Evolutionary conservation across 768 basidiomycete genomes (phyloP).

Genomic region (Mycena galopus): DNA sequence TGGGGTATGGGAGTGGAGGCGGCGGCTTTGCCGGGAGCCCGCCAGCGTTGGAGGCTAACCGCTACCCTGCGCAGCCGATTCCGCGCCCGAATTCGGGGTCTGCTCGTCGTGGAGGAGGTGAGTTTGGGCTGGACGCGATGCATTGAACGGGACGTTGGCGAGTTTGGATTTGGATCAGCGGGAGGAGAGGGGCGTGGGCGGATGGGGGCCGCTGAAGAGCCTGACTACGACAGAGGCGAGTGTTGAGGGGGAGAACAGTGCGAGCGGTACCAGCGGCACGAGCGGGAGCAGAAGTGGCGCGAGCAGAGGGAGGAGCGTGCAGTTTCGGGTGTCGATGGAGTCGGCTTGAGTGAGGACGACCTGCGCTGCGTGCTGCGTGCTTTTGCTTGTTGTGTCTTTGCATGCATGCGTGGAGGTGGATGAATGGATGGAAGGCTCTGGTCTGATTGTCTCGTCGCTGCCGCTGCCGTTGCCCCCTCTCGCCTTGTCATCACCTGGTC

Average conservation of each 20-base stretch:
- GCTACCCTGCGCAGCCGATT: constrained; percentile 53
- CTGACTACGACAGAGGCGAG: constrained; percentile 11
- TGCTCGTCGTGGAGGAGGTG: constrained; percentile 37
- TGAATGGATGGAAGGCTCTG: constrained; percentile 28
- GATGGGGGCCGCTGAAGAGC: constrained; percentile 18
- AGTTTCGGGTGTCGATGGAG: constrained; percentile 36
- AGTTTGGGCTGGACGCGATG: constrained; percentile 63
- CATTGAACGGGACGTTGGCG: constrained; percentile 82
- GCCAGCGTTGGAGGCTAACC: constrained; percentile 55
- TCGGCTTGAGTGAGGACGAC: constrained; percentile 12
- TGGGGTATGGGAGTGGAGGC: too few relatives aligned
- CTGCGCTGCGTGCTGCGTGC: too few relatives aligned
- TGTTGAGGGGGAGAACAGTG: too few relatives aligned
- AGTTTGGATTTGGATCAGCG: constrained; percentile 67
- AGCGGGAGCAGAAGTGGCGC: too few relatives aligned
- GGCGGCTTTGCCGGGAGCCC: too few relatives aligned
- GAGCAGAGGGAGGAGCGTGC: constrained; percentile 37
- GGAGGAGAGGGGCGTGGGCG: constrained; percentile 28
- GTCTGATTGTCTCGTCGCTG: constrained; percentile 27
- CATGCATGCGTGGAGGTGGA: neutral
- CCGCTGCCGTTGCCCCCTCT: constrained; percentile 10
- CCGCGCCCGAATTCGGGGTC: constrained; percentile 67
- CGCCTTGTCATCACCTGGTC: constrained; percentile 18
- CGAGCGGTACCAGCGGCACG: too few relatives aligned
- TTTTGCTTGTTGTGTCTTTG: constrained; percentile 24